These are phyloP conservation scores for Neofusicoccum kwambonambiense DNA, from an alignment of 2,329 filamentous ascomycete species.

Conservation along the genomic window DNA sequence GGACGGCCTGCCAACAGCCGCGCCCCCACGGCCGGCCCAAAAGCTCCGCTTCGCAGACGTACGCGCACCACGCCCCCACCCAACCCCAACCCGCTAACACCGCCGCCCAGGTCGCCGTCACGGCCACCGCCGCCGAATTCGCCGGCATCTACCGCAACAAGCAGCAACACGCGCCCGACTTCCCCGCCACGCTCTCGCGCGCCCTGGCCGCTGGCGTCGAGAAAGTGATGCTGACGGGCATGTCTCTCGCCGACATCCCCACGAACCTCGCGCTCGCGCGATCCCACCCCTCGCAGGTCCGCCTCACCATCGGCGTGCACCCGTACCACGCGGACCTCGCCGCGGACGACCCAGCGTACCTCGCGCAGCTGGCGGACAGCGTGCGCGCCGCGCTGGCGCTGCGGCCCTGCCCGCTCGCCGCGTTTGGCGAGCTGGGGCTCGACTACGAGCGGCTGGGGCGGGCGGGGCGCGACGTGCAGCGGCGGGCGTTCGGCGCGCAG, in stretches of 20 bases:
- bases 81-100: background rate
- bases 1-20: background rate
- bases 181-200: conserved; percentile 44
- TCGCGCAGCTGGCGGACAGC: conserved; percentile 17
- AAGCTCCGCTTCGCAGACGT: background rate
- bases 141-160: conserved; percentile 53
- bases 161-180: conserved; percentile 49
- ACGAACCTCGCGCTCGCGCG: conserved; percentile 25
- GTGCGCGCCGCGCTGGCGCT: conserved; percentile 25
- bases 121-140: conserved; percentile 43
- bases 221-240: conserved; percentile 39
- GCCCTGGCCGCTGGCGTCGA: conserved; percentile 43
- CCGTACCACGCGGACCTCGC: conserved; percentile 52
- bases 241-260: conserved; percentile 44
- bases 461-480: conserved; percentile 44
- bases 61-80: background rate
- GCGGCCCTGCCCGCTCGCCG: conserved; percentile 35
- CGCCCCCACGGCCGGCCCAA: background rate
- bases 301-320: conserved; percentile 51
- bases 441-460: conserved; percentile 50
- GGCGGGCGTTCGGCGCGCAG: conserved; percentile 43
- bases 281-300: conserved; percentile 29
- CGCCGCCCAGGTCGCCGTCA: conserved; percentile 31
- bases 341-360: conserved; percentile 27
- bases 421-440: conserved; percentile 52